Percentiles rank a stretch among this genome's conserved stretches.
phyloP scores from a whole-genome alignment of 495 filamentous ascomycete genomes.

The Trichoderma virens region DNA sequence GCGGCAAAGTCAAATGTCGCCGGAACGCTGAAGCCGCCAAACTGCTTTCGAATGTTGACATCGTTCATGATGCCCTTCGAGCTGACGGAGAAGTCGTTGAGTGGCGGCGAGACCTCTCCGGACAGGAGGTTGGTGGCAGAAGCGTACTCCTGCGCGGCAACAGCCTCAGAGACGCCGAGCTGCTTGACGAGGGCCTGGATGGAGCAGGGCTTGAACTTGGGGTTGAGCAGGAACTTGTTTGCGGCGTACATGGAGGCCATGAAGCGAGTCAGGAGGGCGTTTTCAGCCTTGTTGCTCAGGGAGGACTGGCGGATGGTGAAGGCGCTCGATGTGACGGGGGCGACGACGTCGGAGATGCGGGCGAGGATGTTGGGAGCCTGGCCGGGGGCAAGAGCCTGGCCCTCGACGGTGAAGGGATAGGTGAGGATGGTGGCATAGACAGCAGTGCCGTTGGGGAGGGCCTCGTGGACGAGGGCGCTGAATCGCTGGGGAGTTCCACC shows the following conservation, averaged over 20 bases:
- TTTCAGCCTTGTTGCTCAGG: constrained; percentile 10
- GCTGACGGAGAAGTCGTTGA: constrained; percentile 20
- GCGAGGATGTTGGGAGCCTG: constrained; percentile 20
- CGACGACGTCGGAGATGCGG: constrained; percentile 18
- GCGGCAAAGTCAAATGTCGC: constrained; percentile 20
- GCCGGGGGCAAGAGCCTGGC: constrained; percentile 8
- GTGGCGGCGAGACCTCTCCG: constrained; percentile 16
- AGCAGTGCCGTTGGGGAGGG: constrained; percentile 21
- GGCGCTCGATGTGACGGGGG: constrained; percentile 21
- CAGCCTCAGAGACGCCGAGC: constrained; percentile 16
- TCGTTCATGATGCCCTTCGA: constrained; percentile 22
- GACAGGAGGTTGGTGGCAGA: constrained; percentile 16
- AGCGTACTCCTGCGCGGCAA: constrained; percentile 17
- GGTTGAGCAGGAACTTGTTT: constrained; percentile 17
- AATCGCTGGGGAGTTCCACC: constrained; percentile 21
- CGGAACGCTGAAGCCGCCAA: constrained; percentile 21
- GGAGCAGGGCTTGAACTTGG: constrained; percentile 15
- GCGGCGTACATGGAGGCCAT: constrained; percentile 26
- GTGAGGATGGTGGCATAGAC: constrained; percentile 25
- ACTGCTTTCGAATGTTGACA: constrained; percentile 21
- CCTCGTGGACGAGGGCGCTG: constrained; percentile 17
- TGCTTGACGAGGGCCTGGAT: constrained; percentile 17
- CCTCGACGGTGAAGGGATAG: constrained; percentile 22
- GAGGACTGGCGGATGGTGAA: constrained; percentile 19
- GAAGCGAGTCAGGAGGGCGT: constrained; percentile 16